Evolutionary conservation across 352 stramenopile genomes (phyloP), one percentile per base, ranked within the genome.

Genomic region (Pythium sp.): DNA sequence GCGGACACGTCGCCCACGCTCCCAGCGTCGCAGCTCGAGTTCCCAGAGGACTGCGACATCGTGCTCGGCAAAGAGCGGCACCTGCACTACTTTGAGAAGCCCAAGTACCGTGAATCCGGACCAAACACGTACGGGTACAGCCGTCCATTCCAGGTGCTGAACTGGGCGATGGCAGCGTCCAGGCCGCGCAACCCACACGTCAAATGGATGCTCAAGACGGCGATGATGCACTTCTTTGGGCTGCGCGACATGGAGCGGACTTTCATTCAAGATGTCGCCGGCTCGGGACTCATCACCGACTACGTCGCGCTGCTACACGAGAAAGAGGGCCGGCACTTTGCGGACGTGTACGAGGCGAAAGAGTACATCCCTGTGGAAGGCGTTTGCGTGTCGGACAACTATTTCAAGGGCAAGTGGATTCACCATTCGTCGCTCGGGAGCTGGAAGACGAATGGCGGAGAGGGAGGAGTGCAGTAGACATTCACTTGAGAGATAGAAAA

Each of bases 221-320:
- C 62, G 24, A 63, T 70, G 68, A 67, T 67, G 46, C 62, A 70
- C 51, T 70, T 73, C 32, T 67, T 54, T 58, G 68, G 68, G 1
- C 14, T 73, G 26, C 49, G 68, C 14, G 68, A 70, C 63, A 69
- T 73, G 63, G 63, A 73, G 47, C 30, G 63, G 28, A 22, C 18
- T 15, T 49, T 70, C 1, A 59, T 73, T 15, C 63, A 70, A 38
- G 68, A 73, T 18, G 20, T 70, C 1, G 28, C 63, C 11, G 68
- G 68, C 36, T 73, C 68, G 9, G 68, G 63, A 0, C 58, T 70
- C 34, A 58, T 70, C 36, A 58, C 58, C 4, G 68, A 73, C 58
- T 73, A 73, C 53, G 62, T 73, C 18, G 68, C 63, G 24, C 38
- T 70, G 26, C n/a, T 73, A 41, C 53, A 70, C 30, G 68, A 58